Base-by-base conservation (phyloP, 1,284 basidiomycete genomes). In the Schizophyllum amplum region DNA sequence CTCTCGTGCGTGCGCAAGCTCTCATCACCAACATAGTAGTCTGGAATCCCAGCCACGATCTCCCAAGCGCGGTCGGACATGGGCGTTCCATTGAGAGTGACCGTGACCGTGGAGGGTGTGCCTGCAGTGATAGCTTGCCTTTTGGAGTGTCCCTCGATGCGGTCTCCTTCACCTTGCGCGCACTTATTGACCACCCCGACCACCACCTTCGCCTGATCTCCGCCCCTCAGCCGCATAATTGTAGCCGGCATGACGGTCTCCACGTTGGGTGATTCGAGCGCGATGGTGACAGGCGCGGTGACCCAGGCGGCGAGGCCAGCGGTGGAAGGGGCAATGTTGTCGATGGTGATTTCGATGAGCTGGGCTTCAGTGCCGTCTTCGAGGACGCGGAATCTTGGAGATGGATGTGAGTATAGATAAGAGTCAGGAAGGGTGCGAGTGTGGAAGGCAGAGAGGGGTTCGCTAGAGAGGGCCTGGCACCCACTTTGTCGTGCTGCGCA, bases 1-100 rank as follows among this genome's bases (percentile, higher is more conserved):
- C 78, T 70, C 61, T 83, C 79, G 55, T 80, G 79, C 23, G 67
- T 69, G 2, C 66, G 68, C 55, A 82, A 59, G 23, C 72, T 66
- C 24, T 63, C 65, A 33, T 69, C 64, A 46, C 77, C 72, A 0
- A 72, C 64, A 4, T 69, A 72, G 73, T 75, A 80, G 0, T 67
- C 66, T 47, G 73, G 68, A 17, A 75, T 42, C 7, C 33, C 33
- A 17, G 33, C 33, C 33, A 42, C 33, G 33, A 42, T 42, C n/a
- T n/a, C n/a, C n/a, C n/a, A n/a, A 9, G 11, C 33, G 13, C 33
- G 11, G 7, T 42, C 33, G 13, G 33, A 42, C 13, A 17, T 17
- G 13, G 2, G 17, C 4, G 33, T 17, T 3, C 11, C 33, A 2
- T 9, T 42, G n/a, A n/a, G n/a, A n/a, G n/a, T n/a, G n/a, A n/a